These are phyloP conservation scores for Sugiyamaella novakii DNA, from an alignment of 1,139 yeast species.

Conservation along the genomic window DNA sequence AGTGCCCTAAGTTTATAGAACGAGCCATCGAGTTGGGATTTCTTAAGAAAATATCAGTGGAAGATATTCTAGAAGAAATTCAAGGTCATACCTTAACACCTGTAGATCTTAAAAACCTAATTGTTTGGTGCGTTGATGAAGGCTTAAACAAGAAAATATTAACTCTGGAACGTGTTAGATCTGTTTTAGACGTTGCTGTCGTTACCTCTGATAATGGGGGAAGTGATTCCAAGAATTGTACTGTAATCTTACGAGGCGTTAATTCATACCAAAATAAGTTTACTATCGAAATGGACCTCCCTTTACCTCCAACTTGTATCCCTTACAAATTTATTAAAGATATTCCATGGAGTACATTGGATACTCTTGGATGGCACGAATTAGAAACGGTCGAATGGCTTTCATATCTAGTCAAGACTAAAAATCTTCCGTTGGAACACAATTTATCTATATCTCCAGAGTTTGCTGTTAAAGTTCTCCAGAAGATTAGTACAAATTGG, in stretches of 20 bases:
- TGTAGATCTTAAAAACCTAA: conserved; percentile 28
- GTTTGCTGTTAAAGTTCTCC: conserved; percentile 37
- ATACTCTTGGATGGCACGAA: conserved; percentile 38
- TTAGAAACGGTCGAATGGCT: conserved; percentile 38
- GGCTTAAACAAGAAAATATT: conserved; percentile 6
- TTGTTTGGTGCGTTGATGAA: conserved; percentile 30
- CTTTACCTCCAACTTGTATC: conserved; percentile 42
- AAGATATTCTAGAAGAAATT: conserved; percentile 38
- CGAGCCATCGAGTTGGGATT: conserved; percentile 34
- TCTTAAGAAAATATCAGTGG: conserved; percentile 32
- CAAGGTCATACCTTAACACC: conserved; percentile 34
- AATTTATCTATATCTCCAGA: conserved; percentile 33
- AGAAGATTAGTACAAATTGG: conserved; percentile 38
- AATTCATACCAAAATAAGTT: conserved; percentile 34
- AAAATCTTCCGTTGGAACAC: conserved; percentile 25
- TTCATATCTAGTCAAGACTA: conserved; percentile 28
- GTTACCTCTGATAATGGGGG: not conserved
- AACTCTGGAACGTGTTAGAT: conserved; percentile 7
- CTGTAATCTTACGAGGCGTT: conserved; percentile 29
- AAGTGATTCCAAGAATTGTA: conserved; percentile 16
- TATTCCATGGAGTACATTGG: conserved; percentile 27
- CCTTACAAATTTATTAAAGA: conserved; percentile 33
- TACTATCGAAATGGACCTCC: conserved; percentile 35
- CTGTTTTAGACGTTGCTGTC: conserved; percentile 20
- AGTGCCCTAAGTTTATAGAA: conserved; percentile 37